These are phyloP conservation scores for Novymonas esmeraldas DNA, from an alignment of 208 protist species.

Conservation along the genomic window DNA sequence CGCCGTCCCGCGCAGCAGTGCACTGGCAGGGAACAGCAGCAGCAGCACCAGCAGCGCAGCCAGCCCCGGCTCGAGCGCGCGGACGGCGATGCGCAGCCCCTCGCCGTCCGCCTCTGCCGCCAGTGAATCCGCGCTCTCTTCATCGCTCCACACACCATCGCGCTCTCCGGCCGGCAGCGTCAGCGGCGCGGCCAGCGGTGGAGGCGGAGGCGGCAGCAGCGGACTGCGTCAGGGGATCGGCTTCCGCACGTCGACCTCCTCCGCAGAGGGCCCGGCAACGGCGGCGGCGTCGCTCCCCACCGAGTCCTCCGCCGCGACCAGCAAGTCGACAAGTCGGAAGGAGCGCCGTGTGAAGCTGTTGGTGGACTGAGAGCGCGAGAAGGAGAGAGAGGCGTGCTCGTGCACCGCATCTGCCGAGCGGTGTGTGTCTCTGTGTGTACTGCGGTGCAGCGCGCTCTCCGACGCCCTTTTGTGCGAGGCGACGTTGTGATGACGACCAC, in stretches of 20 bases:
- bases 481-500: too few relatives aligned
- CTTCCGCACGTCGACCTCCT: slow-evolving; percentile 30
- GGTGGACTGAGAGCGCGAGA: slow-evolving; percentile 35
- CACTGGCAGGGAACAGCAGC: slow-evolving; percentile 6
- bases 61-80: neutral
- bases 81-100: slow-evolving; percentile 10
- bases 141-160: slow-evolving; percentile 11
- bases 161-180: slow-evolving; percentile 4
- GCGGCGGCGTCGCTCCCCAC: neutral
- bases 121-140: neutral
- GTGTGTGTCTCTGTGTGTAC: neutral
- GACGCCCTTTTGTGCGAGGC: too few relatives aligned
- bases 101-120: slow-evolving; percentile 3
- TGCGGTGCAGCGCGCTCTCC: too few relatives aligned
- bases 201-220: slow-evolving; percentile 11
- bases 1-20: slow-evolving; percentile 23
- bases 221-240: slow-evolving; percentile 45
- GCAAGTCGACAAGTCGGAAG: slow-evolving; percentile 21
- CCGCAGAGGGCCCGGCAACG: neutral
- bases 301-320: slow-evolving; percentile 4
- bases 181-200: slow-evolving; percentile 2
- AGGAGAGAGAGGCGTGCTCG: too few relatives aligned
- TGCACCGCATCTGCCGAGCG: too few relatives aligned
- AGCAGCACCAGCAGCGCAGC: neutral
- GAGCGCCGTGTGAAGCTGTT: slow-evolving; percentile 60